Evolutionary conservation across 2,329 filamentous ascomycete species (phyloP).

Genomic region (Hymenoscyphus scutula): DNA sequence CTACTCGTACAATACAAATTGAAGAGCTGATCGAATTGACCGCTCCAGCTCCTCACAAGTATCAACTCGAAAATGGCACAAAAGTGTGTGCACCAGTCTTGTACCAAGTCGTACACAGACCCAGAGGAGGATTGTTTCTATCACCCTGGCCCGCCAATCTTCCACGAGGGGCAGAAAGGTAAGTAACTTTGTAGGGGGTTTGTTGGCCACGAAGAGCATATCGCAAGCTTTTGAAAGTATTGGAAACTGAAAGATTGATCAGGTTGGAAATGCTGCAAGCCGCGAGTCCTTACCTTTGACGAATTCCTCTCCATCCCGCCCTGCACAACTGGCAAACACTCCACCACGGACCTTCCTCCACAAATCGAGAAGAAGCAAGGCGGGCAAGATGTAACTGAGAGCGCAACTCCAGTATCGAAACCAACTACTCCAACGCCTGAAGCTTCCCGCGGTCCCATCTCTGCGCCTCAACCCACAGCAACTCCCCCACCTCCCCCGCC

Average conservation of each 20-base stretch:
- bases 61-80: constrained; percentile 44
- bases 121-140: constrained; percentile 81
- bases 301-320: constrained; percentile 93
- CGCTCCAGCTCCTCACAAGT: background rate
- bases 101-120: constrained; percentile 83
- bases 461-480: constrained; percentile 43
- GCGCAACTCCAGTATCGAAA: constrained; percentile 40
- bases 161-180: constrained; percentile 99
- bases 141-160: constrained; percentile 89
- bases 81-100: constrained; percentile 96
- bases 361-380: constrained; percentile 57
- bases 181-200: constrained; percentile 25
- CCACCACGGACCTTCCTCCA: constrained; percentile 72
- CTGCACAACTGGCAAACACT: constrained; percentile 91
- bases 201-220: background rate
- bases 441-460: constrained; percentile 42
- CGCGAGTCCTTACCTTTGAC: constrained; percentile 93
- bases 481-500: constrained; percentile 59
- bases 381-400: constrained; percentile 35
- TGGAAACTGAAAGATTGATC: constrained; percentile 20
- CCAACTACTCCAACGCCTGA: constrained; percentile 50
- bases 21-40: background rate
- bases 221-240: background rate
- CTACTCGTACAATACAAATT: background rate
- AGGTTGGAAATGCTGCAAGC: constrained; percentile 99